These are phyloP conservation scores for Coemansia sp. DNA, from an alignment of 192 early-diverging fungal genomes.

Conservation along the genomic window DNA sequence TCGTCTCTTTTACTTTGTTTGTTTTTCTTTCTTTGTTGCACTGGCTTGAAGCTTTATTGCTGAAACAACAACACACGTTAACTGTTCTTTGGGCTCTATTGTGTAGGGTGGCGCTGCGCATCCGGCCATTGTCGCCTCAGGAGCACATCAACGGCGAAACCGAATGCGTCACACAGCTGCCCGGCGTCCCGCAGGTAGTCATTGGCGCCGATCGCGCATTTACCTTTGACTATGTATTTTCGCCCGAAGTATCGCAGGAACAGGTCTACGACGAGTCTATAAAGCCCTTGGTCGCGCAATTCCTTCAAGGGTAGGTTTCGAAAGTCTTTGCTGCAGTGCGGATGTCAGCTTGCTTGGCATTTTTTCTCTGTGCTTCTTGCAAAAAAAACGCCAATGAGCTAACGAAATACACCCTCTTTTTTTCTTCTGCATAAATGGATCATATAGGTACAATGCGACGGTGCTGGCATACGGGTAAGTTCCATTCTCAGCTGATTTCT, in stretches of 20 bases:
- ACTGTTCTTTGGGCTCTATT: neutral
- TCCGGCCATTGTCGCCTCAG: constrained; percentile 48
- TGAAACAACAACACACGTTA: neutral
- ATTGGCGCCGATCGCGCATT: constrained; percentile 57
- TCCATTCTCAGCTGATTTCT: constrained; percentile 2
- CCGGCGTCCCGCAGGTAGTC: constrained; percentile 52
- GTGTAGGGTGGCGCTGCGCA: constrained; percentile 51
- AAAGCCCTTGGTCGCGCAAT: constrained; percentile 55
- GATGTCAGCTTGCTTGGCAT: too few relatives aligned
- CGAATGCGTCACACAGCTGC: constrained; percentile 53
- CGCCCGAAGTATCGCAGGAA: constrained; percentile 62
- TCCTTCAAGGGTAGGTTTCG: constrained; percentile 69
- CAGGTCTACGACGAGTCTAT: constrained; percentile 63
- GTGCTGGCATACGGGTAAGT: constrained; percentile 89
- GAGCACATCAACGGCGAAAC: constrained; percentile 45
- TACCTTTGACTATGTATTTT: constrained; percentile 76
- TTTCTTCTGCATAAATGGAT: neutral
- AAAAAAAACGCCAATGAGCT: too few relatives aligned
- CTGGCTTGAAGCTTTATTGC: neutral
- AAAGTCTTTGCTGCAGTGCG: too few relatives aligned
- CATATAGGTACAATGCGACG: constrained; percentile 78
- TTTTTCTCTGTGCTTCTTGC: neutral
- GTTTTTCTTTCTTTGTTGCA: neutral
- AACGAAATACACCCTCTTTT: neutral
- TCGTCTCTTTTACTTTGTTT: neutral